Evolutionary conservation across 345 rosid species (phyloP).

Genomic region (Cardamine resedifolia): DNA sequence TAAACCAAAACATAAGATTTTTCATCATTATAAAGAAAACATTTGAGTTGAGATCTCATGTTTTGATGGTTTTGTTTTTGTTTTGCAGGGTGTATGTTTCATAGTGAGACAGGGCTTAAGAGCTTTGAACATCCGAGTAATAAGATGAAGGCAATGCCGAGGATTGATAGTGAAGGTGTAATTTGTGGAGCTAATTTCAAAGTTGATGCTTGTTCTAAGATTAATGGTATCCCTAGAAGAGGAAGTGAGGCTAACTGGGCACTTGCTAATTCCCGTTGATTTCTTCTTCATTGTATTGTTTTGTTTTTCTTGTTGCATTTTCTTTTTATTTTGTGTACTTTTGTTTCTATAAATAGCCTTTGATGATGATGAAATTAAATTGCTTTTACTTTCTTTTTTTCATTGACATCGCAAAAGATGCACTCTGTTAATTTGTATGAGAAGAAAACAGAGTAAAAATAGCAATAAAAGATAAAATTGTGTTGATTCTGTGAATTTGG

Average conservation of each 20-base stretch:
- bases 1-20: not conserved
- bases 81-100: conserved; percentile 75
- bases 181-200: conserved; percentile 87
- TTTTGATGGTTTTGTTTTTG: not conserved
- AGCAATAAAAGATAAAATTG: not conserved
- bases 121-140: conserved; percentile 87
- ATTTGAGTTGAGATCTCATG: not conserved
- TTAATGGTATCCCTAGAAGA: conserved; percentile 66
- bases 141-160: conserved; percentile 82
- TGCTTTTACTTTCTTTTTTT: not conserved
- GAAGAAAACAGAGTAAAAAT: not conserved
- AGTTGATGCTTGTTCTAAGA: conserved; percentile 66
- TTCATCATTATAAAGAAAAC: not conserved
- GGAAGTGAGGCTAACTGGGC: conserved; percentile 93
- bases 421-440: not conserved
- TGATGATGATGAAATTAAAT: not conserved
- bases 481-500: conserved; percentile 6
- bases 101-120: conserved; percentile 71
- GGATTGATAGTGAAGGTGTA: conserved; percentile 87
- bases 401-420: not conserved
- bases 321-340: not conserved
- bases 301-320: not conserved
- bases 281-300: not conserved
- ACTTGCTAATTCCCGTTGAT: conserved; percentile 44
- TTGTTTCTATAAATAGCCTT: conserved; percentile 6